These are phyloP conservation scores for Elaeis oleifera DNA, from an alignment of 202 grass and related monocot species.

Conservation along the genomic window DNA sequence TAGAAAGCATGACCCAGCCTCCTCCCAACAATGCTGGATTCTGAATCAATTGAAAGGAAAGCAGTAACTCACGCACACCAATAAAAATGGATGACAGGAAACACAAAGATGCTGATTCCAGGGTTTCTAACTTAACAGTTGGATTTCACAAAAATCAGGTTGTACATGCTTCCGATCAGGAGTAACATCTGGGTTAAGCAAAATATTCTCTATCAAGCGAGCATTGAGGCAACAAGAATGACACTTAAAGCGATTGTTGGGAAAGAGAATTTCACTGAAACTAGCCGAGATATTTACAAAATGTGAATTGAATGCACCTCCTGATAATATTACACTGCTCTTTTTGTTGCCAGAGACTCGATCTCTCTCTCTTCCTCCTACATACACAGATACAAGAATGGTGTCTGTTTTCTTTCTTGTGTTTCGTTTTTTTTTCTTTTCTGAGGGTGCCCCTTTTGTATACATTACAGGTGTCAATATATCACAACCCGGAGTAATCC, in stretches of 20 bases:
- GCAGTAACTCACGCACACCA: too few species aligned
- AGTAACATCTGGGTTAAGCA: too few species aligned
- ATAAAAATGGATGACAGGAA: too few species aligned
- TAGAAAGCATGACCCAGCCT: too few species aligned
- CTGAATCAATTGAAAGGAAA: too few species aligned
- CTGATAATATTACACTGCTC: conserved; percentile 61
- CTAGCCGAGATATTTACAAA: background rate
- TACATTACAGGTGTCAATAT: conserved; percentile 52
- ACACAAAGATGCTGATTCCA: too few species aligned
- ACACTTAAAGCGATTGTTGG: background rate
- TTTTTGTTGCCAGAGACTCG: background rate
- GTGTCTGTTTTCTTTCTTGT: conserved; percentile 13
- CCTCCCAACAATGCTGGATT: too few species aligned
- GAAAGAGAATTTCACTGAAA: background rate
- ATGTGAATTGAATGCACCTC: conserved; percentile 66
- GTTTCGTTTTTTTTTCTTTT: conserved; percentile 20
- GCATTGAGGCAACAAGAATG: background rate
- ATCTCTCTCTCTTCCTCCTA: conserved; percentile 21
- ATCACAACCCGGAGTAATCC: conserved; percentile 72
- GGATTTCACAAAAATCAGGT: too few species aligned
- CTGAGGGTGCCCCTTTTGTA: too few species aligned
- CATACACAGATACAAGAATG: conserved; percentile 14
- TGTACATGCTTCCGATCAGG: too few species aligned
- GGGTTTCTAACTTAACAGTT: too few species aligned
- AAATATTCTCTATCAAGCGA: too few species aligned